These are phyloP conservation scores for Russula griseocarnosa DNA, from an alignment of 768 basidiomycete species.

Conservation along the genomic window DNA sequence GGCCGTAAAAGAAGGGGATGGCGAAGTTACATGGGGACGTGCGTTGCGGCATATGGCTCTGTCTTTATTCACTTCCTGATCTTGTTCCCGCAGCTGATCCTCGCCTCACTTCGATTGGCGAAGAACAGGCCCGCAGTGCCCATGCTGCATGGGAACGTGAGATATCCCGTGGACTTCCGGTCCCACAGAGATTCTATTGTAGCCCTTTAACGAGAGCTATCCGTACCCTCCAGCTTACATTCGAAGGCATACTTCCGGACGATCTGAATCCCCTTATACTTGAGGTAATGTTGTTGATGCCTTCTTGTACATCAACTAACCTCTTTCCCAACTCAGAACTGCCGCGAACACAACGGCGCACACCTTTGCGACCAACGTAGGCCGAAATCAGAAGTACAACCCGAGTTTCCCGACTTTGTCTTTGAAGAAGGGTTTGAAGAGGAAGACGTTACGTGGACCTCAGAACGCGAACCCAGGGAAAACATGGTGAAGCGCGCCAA, in stretches of 20 bases:
- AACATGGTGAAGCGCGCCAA: slow-evolving; percentile 21
- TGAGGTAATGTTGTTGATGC: slow-evolving; percentile 17
- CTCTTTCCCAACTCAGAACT: slow-evolving; percentile 11
- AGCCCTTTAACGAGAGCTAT: slow-evolving; percentile 26
- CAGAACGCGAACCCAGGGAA: slow-evolving; percentile 12
- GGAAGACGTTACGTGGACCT: slow-evolving; percentile 23
- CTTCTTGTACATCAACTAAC: not conserved
- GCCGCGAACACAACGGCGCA: slow-evolving; percentile 23
- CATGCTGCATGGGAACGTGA: slow-evolving; percentile 26
- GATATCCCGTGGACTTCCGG: slow-evolving; percentile 11
- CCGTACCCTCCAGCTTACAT: slow-evolving; percentile 26
- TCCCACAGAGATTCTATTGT: slow-evolving; percentile 23
- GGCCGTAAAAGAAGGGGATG: slow-evolving; percentile 23
- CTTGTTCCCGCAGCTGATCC: slow-evolving; percentile 24
- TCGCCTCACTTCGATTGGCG: slow-evolving; percentile 24
- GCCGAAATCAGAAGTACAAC: slow-evolving; percentile 19
- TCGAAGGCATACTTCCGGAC: slow-evolving; percentile 14
- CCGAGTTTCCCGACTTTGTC: slow-evolving; percentile 22
- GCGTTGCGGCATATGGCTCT: not conserved
- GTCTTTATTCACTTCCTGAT: not conserved
- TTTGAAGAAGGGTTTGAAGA: slow-evolving; percentile 29
- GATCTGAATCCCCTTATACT: slow-evolving; percentile 23
- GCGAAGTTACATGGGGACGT: slow-evolving; percentile 27
- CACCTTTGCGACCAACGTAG: slow-evolving; percentile 27
- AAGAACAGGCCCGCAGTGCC: slow-evolving; percentile 25